Base-by-base conservation (phyloP, 345 rosid genomes). In the Hibiscus trionum region DNA sequence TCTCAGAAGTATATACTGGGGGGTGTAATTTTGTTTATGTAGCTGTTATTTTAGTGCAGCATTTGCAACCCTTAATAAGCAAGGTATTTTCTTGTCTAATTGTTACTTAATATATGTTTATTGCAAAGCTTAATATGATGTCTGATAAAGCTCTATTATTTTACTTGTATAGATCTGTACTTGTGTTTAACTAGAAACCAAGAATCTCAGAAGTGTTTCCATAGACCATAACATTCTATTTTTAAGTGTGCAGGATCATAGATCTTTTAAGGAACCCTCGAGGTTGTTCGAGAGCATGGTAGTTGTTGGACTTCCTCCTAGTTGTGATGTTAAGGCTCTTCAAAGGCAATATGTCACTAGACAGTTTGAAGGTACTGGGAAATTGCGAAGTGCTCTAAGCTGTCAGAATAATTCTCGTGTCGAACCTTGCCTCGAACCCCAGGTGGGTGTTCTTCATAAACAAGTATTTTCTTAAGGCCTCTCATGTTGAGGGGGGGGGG, bases 261-360 rank as follows among this genome's bases (percentile, higher is more conserved):
- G 83, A 80, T 79, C 88, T n/a, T 80, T 87, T 53, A 90, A 83
- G 77, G 96, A 87, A 77, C 93, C 98, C 62, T 83, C 96, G 16
- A 86, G 87, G 85, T 88, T 91, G 71, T 87, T 94, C 76, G 97
- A 94, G 86, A 90, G 95, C 80, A 82, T 91, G 90, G 95, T 91
- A 49, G 96, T 94, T 73, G 87, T 91, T 74, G 98, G 98, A 82
- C 93, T 94, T 80, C 90, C 86, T 75, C 97, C 98, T 66, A 84
- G 89, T 74, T 88, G 93, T 82, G 96, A 94, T 80, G 80, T 85
- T 79, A 90, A 84, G 80, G 86, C 89, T 56, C 91, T 94, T 71
- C 86, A 90, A 63, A 88, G 86, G 77, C 91, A 86, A 77, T 86
- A 81, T 68, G 70, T 76, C 66, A 68, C 83, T 5, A 79, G 88